Conservation (phyloP, 1,284 basidiomycete species). For the Ustilago lituana region DNA sequence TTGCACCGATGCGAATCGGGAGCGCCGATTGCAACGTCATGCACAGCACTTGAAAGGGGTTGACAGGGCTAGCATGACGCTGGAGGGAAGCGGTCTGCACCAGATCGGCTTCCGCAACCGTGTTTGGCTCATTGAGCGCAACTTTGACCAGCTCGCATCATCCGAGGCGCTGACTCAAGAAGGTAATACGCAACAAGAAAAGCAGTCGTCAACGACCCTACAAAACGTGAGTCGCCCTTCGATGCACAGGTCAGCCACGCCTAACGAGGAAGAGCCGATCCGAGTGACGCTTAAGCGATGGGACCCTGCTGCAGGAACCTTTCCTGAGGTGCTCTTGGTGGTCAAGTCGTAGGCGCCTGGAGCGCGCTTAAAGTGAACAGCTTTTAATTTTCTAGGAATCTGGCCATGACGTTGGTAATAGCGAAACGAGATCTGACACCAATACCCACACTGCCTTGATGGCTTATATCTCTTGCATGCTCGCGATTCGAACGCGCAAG, state of each 20-base stretch:
- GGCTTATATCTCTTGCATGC: not conserved
- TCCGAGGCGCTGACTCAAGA: not conserved
- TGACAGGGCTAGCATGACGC: not conserved
- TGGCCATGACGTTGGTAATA: too few relatives aligned
- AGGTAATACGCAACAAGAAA: not conserved
- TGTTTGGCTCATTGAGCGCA: conserved; percentile 58
- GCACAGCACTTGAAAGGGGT: conserved; percentile 2
- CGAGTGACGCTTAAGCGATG: conserved; percentile 43
- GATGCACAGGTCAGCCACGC: not conserved
- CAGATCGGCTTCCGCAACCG: conserved; percentile 64
- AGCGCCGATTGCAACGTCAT: conserved; percentile 24
- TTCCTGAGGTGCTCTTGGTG: conserved; percentile 58
- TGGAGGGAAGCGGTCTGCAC: conserved; percentile 30
- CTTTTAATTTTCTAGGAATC: too few relatives aligned
- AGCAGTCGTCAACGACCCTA: conserved; percentile 3
- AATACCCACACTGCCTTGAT: not conserved
- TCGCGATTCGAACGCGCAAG: not conserved
- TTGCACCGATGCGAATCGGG: conserved; percentile 37
- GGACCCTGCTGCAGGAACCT: conserved; percentile 55
- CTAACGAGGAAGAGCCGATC: conserved; percentile 18
- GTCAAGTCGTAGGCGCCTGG: conserved; percentile 47
- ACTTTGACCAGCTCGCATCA: conserved; percentile 15
- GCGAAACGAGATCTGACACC: conserved; percentile 11
- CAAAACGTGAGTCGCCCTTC: conserved; percentile 28
- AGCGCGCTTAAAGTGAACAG: too few relatives aligned